Conservation (phyloP, 768 basidiomycete species). For the Phylloporus sp. region DNA sequence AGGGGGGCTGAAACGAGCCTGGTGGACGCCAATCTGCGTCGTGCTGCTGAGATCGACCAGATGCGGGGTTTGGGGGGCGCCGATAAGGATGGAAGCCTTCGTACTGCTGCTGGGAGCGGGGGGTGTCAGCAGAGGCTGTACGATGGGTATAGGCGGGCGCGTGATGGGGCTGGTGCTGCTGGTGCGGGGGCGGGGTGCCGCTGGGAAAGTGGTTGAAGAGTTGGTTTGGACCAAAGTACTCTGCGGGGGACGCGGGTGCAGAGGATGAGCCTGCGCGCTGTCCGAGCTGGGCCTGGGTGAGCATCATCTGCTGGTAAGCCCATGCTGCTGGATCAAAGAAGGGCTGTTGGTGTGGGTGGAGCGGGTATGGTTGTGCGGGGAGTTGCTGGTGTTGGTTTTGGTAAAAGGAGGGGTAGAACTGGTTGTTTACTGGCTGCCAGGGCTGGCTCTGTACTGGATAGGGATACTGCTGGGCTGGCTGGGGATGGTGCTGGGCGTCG, state of each 20-base stretch:
- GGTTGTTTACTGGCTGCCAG: slow-evolving; percentile 62
- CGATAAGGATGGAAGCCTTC: slow-evolving; percentile 81
- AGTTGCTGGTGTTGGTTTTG: slow-evolving; percentile 66
- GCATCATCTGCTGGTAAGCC: slow-evolving; percentile 93
- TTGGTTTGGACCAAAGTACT: slow-evolving; percentile 59
- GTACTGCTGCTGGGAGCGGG: slow-evolving; percentile 27
- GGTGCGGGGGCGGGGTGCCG: slow-evolving; percentile 65
- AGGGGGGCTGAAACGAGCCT: slow-evolving; percentile 65
- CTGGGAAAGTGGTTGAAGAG: slow-evolving; percentile 67
- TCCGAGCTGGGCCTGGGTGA: slow-evolving; percentile 50
- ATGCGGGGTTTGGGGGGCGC: slow-evolving; percentile 44
- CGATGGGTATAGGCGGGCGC: slow-evolving; percentile 38
- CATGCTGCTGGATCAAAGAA: slow-evolving; percentile 77
- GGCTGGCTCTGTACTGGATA: slow-evolving; percentile 67
- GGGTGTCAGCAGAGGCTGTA: slow-evolving; percentile 29
- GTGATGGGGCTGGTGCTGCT: slow-evolving; percentile 33
- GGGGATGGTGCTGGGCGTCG: slow-evolving; percentile 38
- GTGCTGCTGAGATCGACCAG: slow-evolving; percentile 28
- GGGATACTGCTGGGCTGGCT: slow-evolving; percentile 40
- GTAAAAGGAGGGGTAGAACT: slow-evolving; percentile 76
- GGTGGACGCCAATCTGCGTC: slow-evolving; percentile 47
- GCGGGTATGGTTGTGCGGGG: slow-evolving; percentile 44
- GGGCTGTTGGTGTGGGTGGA: slow-evolving; percentile 43
- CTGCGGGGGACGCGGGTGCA: slow-evolving; percentile 38
- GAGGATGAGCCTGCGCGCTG: slow-evolving; percentile 41